Conservation (phyloP, 352 stramenopile species). For the Pythium utonaiense region DNA sequence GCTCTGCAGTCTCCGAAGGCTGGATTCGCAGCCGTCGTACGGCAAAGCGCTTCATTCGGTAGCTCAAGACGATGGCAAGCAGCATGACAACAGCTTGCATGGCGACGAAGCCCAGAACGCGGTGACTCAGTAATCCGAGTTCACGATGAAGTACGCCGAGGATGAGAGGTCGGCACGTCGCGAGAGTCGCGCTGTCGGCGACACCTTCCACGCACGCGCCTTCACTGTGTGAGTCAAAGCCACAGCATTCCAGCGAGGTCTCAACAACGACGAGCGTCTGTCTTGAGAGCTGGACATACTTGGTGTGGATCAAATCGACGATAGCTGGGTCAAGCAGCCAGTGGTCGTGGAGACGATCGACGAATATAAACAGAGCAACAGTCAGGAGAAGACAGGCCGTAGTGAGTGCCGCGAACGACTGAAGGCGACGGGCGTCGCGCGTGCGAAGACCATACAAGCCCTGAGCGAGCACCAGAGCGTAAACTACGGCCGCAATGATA, state of each 20-base stretch:
- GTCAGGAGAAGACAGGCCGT: conserved; percentile 4
- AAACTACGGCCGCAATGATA: not conserved
- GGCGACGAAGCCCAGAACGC: not conserved
- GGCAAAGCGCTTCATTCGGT: conserved; percentile 13
- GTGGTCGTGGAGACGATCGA: conserved; percentile 14
- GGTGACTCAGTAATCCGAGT: not conserved
- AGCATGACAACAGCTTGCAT: conserved; percentile 7
- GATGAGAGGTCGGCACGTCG: conserved; percentile 17
- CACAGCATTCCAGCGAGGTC: conserved; percentile 29
- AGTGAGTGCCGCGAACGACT: conserved; percentile 11
- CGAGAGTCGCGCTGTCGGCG: not conserved
- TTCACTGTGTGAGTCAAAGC: conserved; percentile 17
- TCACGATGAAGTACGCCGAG: conserved; percentile 13
- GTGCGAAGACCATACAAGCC: conserved; percentile 2
- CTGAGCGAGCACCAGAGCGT: conserved; percentile 2
- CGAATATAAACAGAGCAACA: conserved; percentile 5
- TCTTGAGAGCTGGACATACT: conserved; percentile 18
- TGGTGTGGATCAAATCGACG: conserved; percentile 16
- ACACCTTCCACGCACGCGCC: conserved; percentile 11
- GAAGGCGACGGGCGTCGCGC: conserved; percentile 4
- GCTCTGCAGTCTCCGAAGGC: not conserved
- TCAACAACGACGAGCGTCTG: conserved; percentile 26
- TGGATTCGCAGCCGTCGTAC: not conserved
- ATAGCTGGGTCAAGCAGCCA: conserved; percentile 20
- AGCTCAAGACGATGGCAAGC: not conserved